Evolutionary conservation across 176 grass and related monocot species (phyloP).

Genomic region (Secale cereale): DNA sequence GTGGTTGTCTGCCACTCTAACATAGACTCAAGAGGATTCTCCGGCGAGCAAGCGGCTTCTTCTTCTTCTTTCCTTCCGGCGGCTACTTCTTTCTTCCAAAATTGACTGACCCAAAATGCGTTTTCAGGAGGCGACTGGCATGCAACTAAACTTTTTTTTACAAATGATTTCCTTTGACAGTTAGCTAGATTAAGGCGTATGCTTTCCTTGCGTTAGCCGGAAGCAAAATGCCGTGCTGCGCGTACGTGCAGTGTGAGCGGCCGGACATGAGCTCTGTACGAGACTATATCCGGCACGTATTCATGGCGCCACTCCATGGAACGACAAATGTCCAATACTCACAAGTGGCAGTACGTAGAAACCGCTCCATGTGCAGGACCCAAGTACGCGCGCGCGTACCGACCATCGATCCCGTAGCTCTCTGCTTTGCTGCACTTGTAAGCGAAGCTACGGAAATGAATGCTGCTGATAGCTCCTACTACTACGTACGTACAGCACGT

Average conservation of each 20-base stretch:
- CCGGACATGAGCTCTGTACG: neutral
- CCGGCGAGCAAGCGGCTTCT: too few species aligned
- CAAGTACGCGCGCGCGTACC: neutral
- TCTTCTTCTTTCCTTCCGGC: too few species aligned
- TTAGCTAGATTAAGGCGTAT: neutral
- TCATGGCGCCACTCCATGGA: slow-evolving; percentile 10
- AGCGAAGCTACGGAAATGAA: slow-evolving; percentile 49
- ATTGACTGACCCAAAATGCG: too few species aligned
- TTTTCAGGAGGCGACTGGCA: too few species aligned
- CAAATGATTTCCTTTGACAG: too few species aligned
- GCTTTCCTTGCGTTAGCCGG: neutral
- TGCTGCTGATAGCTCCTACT: slow-evolving; percentile 30
- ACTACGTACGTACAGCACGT: neutral
- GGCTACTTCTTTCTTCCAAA: too few species aligned
- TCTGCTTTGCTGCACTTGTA: slow-evolving; percentile 58
- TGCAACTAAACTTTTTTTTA: too few species aligned
- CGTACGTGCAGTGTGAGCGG: neutral
- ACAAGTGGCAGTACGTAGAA: slow-evolving; percentile 40
- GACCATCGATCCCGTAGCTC: neutral
- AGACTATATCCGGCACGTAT: slow-evolving; percentile 22
- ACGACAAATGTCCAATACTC: slow-evolving; percentile 21
- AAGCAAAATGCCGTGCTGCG: neutral
- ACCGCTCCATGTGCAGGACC: slow-evolving; percentile 30
- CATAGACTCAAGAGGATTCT: too few species aligned
- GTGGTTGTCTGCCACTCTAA: too few species aligned